Percentiles rank a stretch among this genome's conserved stretches.
phyloP scores from a whole-genome alignment of 2,329 filamentous ascomycete species.

The Curvularia verruculosa region DNA sequence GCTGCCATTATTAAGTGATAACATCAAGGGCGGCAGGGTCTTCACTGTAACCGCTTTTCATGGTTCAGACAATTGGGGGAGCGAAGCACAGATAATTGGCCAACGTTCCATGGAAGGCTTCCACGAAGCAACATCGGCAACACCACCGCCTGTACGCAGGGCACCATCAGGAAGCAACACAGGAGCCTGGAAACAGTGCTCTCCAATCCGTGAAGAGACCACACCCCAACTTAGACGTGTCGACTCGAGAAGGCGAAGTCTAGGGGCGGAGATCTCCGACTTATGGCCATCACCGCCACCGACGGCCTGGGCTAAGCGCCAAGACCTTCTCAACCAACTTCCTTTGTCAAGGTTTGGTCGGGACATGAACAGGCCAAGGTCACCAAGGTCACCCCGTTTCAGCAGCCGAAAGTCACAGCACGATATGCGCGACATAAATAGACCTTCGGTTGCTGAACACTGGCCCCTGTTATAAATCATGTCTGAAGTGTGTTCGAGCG shows the following conservation, averaged over 20 bases:
- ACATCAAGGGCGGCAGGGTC: constrained; percentile 23
- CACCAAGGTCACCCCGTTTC: constrained; percentile 4
- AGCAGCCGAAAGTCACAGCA: neutral
- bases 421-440: neutral
- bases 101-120: neutral
- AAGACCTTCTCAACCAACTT: constrained; percentile 3
- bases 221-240: constrained; percentile 41
- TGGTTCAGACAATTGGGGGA: constrained; percentile 4
- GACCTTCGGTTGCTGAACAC: neutral
- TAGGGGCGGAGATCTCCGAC: constrained; percentile 23
- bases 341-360: constrained; percentile 7
- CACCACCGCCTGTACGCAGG: constrained; percentile 2
- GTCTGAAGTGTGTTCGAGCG: neutral
- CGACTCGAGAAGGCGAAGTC: constrained; percentile 29
- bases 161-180: constrained; percentile 1
- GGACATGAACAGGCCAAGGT: constrained; percentile 5
- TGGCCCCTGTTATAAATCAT: constrained; percentile 5
- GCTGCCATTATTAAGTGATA: constrained; percentile 17
- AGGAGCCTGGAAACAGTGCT: constrained; percentile 19
- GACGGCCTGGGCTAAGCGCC: constrained; percentile 17
- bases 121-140: constrained; percentile 2
- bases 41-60: constrained; percentile 29
- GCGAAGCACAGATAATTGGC: constrained; percentile 9
- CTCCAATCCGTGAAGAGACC: constrained; percentile 37
- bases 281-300: constrained; percentile 29